These are phyloP conservation scores for Emiliania huxleyi DNA, from an alignment of 78 protist species.

Conservation along the genomic window DNA sequence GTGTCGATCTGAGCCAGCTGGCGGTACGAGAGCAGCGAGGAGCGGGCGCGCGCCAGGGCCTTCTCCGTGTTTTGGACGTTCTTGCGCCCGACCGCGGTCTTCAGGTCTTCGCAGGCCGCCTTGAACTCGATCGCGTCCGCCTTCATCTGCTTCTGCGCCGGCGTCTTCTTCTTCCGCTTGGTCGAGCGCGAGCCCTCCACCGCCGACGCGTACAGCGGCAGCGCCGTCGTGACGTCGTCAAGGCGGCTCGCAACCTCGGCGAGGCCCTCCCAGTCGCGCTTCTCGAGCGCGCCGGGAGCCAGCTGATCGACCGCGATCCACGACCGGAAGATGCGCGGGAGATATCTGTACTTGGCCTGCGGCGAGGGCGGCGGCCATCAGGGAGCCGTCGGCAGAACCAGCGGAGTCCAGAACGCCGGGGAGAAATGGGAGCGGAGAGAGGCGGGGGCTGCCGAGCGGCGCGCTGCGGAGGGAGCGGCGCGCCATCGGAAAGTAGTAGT, in stretches of 20 bases:
- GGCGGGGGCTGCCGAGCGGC: neutral
- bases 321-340: constrained; percentile 5
- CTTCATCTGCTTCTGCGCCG: neutral
- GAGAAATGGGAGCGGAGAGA: neutral
- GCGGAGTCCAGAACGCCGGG: neutral
- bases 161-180: constrained; percentile 2
- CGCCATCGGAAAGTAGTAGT: neutral
- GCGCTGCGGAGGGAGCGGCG: neutral
- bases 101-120: neutral
- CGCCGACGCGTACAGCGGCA: neutral
- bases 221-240: neutral
- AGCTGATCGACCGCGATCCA: neutral
- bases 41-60: neutral
- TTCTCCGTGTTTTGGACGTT: no score
- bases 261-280: neutral
- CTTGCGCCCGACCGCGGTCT: neutral
- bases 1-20: neutral
- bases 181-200: constrained; percentile 5
- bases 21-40: neutral
- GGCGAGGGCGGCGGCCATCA: neutral
- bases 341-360: neutral
- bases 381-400: no score
- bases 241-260: neutral
- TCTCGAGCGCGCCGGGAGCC: neutral
- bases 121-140: neutral